Conservation (phyloP, 2,329 filamentous ascomycete genomes). For the Exophiala viscosa region DNA sequence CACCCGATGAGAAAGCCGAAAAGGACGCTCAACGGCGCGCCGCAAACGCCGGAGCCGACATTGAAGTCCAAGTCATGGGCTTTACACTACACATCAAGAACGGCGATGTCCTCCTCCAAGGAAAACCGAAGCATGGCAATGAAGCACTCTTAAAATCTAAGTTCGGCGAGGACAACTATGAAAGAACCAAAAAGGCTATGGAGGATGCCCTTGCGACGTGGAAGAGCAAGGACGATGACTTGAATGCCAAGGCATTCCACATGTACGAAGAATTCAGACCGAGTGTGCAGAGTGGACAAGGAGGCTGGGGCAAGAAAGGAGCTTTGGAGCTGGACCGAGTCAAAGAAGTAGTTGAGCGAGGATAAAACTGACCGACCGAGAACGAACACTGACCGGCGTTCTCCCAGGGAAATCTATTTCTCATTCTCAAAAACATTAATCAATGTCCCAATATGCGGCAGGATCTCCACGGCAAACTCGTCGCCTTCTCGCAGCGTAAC, state of each 20-base stretch:
- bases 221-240: slow-evolving; percentile 47
- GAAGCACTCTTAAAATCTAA: slow-evolving; percentile 16
- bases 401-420: slow-evolving; percentile 1
- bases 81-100: slow-evolving; percentile 20
- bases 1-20: slow-evolving; percentile 12
- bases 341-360: slow-evolving; percentile 8
- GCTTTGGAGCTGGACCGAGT: slow-evolving; percentile 64
- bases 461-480: slow-evolving; percentile 47
- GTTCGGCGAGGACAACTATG: slow-evolving; percentile 12
- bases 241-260: slow-evolving; percentile 71
- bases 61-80: slow-evolving; percentile 22
- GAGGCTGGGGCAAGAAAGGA: slow-evolving; percentile 87
- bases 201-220: slow-evolving; percentile 14
- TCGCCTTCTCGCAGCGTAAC: slow-evolving; percentile 38
- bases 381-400: background rate
- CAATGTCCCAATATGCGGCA: slow-evolving; percentile 49
- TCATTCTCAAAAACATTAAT: slow-evolving; percentile 37
- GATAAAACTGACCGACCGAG: background rate
- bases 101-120: slow-evolving; percentile 16
- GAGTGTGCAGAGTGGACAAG: slow-evolving; percentile 66
- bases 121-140: slow-evolving; percentile 18
- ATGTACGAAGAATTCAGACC: slow-evolving; percentile 81
- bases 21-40: slow-evolving; percentile 11
- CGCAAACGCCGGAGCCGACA: slow-evolving; percentile 7
- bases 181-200: slow-evolving; percentile 14